Conservation (phyloP, 1,139 yeast species). For the Geotrichum restrictum region DNA sequence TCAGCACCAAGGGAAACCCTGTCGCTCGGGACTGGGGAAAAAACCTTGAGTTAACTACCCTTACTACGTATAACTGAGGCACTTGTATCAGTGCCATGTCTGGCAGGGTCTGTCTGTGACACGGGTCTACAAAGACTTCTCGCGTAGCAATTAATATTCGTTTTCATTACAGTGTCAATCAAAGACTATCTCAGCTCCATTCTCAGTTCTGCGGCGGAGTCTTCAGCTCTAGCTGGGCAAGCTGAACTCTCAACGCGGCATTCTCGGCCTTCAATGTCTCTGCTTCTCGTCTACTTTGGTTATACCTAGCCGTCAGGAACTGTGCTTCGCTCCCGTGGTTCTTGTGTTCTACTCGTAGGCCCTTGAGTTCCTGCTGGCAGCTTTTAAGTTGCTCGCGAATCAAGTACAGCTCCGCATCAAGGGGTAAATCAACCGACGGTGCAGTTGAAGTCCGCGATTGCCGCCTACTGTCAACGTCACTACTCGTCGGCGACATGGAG, state of each 20-base stretch:
- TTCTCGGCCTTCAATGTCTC: constrained; percentile 20
- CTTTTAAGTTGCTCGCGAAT: constrained; percentile 24
- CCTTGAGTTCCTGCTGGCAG: constrained; percentile 13
- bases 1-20: too few species aligned
- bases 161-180: neutral
- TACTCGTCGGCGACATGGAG: neutral
- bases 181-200: neutral
- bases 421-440: neutral
- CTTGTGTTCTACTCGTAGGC: constrained; percentile 26
- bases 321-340: constrained; percentile 28
- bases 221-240: constrained; percentile 1
- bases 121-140: neutral
- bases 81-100: too few species aligned
- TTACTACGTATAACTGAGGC: too few species aligned
- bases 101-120: too few species aligned
- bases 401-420: constrained; percentile 13
- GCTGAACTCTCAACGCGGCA: constrained; percentile 18
- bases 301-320: constrained; percentile 29
- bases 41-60: too few species aligned
- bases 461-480: constrained; percentile 1
- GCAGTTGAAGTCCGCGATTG: neutral
- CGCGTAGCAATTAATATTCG: neutral
- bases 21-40: too few species aligned
- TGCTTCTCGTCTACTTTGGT: constrained; percentile 25
- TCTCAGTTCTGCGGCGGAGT: neutral